Conservation (phyloP, 495 filamentous ascomycete species). For the Lasiosphaeriaceae sp. region DNA sequence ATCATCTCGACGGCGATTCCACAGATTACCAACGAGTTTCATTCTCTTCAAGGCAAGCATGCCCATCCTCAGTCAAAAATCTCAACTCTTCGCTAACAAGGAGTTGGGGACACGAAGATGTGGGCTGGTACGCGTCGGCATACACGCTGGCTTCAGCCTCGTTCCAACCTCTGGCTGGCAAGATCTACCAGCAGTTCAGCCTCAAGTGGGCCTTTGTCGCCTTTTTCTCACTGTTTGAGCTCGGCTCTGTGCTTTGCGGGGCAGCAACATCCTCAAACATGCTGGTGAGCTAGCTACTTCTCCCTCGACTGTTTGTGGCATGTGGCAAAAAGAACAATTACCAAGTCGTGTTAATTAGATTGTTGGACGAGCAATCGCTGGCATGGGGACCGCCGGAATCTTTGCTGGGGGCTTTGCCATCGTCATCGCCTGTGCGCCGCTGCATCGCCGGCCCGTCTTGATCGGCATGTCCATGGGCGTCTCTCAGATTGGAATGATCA, state of each 20-base stretch:
- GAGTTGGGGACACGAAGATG: no score
- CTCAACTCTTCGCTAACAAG: no score
- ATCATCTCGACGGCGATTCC: constrained; percentile 24
- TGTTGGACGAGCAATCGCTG: constrained; percentile 49
- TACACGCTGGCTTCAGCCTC: constrained; percentile 46
- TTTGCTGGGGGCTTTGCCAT: constrained; percentile 28
- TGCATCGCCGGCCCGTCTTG: constrained; percentile 25
- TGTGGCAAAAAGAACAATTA: no score
- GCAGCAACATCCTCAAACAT: constrained; percentile 41
- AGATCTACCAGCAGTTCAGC: constrained; percentile 40
- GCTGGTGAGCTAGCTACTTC: constrained; percentile 52
- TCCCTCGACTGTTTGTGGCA: no score
- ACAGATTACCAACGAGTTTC: constrained; percentile 38
- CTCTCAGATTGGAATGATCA: constrained; percentile 8
- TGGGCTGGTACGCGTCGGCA: constrained; percentile 45
- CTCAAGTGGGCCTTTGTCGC: constrained; percentile 35
- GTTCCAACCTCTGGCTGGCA: constrained; percentile 44
- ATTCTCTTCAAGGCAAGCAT: constrained; percentile 29
- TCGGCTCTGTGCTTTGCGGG: constrained; percentile 48
- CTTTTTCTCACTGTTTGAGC: constrained; percentile 33
- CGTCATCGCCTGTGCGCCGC: constrained; percentile 21
- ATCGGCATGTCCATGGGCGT: neutral
- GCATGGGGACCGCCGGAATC: constrained; percentile 35
- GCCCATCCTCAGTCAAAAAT: no score
- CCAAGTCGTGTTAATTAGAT: no score